Base-by-base conservation (phyloP, 2,329 filamentous ascomycete genomes). In the Diaporthe sp. region DNA sequence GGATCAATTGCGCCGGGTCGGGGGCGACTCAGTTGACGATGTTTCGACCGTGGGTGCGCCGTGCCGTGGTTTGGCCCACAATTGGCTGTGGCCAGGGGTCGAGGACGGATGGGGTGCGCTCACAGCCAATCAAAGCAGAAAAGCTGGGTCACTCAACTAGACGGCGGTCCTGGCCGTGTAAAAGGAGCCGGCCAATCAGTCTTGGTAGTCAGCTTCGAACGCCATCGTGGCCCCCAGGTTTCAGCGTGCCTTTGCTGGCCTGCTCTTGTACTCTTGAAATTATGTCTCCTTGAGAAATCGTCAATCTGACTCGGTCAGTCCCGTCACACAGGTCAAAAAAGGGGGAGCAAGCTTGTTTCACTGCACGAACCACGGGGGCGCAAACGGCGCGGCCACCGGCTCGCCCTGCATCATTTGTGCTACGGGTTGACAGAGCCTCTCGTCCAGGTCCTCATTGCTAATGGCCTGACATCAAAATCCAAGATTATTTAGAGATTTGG, bases 1-100 rank as follows among this genome's bases (percentile, higher is more conserved):
- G 65, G 65, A 70, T 70, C 12, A 55, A 2, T 51, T 9, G 65
- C n/a, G 17, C 65, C 13, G 15, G 65, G 46, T 31, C 31, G 46
- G 28, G 46, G 49, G 49, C 65, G 37, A 31, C 49, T 55, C 49
- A 42, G 3, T 70, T 39, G 49, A 70, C 34, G 65, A 70, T 70
- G 65, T 70, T 70, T 70, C 49, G 65, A 70, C 65, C 65, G 15
- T 31, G 31, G 65, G 22, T 39, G 49, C 34, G 49, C 49, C 65
- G 10, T 31, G 46, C 34, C 31, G 9, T 70, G 31, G 65, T 55
- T 70, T 70, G 65, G 65, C 65, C 65, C 65, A 70, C 31, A 39
- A 39, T 31, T 53, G 31, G 65, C 65, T 12, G n/a, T 3, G 65
- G 49, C 49, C 65, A 39, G 65, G 46, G 49, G 0, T 31, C 34